Evolutionary conservation across 345 rosid genomes (phyloP).

Genomic region (Camelina neglecta): DNA sequence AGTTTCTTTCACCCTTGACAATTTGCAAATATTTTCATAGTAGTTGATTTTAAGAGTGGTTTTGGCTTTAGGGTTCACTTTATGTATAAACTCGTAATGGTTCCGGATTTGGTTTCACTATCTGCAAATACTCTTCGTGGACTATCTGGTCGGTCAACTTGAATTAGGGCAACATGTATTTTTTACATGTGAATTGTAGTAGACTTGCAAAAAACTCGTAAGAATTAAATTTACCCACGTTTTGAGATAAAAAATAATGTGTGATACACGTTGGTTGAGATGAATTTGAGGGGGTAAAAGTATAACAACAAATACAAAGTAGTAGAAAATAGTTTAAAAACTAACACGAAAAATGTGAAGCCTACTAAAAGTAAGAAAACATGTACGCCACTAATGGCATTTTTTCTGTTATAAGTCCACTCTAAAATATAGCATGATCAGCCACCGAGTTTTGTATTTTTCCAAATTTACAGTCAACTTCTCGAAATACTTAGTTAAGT

Average conservation of each 20-base stretch:
- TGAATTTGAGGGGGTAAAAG: not conserved
- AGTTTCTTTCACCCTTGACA: slow-evolving; percentile 3
- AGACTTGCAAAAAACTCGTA: not conserved
- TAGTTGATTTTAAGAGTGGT: not conserved
- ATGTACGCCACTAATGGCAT: slow-evolving; percentile 10
- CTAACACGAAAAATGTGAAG: not conserved
- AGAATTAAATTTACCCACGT: not conserved
- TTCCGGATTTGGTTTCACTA: not conserved
- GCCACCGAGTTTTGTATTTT: not conserved
- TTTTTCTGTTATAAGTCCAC: not conserved
- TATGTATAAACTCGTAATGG: not conserved
- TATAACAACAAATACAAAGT: not conserved
- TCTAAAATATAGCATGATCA: not conserved
- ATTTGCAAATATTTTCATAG: not conserved
- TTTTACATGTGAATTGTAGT: not conserved
- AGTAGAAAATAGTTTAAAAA: not conserved
- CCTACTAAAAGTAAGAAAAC: slow-evolving; percentile 9
- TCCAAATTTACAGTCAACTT: not conserved
- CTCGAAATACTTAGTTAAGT: not conserved
- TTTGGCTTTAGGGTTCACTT: not conserved
- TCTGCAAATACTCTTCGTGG: not conserved
- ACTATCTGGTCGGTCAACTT: not conserved
- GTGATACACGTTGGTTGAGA: not conserved
- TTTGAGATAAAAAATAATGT: not conserved
- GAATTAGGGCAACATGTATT: not conserved